Conservation (phyloP, 352 stramenopile genomes). For the Globisporangium takayamanum region DNA sequence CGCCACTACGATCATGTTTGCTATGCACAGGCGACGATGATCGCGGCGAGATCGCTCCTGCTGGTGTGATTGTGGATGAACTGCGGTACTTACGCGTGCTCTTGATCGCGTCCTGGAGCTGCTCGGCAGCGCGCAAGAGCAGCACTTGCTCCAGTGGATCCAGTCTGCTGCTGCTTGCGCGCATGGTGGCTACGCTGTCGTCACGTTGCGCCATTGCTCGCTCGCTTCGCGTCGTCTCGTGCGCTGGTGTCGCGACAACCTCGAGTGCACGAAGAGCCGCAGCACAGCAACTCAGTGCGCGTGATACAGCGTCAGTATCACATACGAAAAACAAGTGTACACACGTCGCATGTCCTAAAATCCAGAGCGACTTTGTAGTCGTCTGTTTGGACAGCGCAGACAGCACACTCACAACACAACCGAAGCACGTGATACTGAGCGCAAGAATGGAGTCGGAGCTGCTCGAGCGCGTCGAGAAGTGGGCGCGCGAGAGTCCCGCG, state of each 20-base stretch:
- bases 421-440: conserved; percentile 1
- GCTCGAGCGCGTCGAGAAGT: conserved; percentile 67
- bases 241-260: no score
- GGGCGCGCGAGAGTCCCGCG: conserved; percentile 58
- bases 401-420: not conserved
- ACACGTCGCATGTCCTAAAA: not conserved
- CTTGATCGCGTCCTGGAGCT: conserved; percentile 49
- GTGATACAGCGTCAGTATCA: no score
- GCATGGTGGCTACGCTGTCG: not conserved
- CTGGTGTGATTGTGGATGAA: not conserved
- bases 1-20: no score
- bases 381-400: not conserved
- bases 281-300: no score
- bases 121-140: conserved; percentile 40
- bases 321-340: not conserved
- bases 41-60: not conserved
- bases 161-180: not conserved
- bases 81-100: conserved; percentile 22
- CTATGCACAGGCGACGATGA: not conserved
- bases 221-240: no score
- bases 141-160: conserved; percentile 18
- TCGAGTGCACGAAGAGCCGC: no score
- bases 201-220: not conserved
- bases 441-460: conserved; percentile 58
- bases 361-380: not conserved